These are phyloP conservation scores for Saccharomycopsis microspora DNA, from an alignment of 805 yeast genomes.

Conservation along the genomic window DNA sequence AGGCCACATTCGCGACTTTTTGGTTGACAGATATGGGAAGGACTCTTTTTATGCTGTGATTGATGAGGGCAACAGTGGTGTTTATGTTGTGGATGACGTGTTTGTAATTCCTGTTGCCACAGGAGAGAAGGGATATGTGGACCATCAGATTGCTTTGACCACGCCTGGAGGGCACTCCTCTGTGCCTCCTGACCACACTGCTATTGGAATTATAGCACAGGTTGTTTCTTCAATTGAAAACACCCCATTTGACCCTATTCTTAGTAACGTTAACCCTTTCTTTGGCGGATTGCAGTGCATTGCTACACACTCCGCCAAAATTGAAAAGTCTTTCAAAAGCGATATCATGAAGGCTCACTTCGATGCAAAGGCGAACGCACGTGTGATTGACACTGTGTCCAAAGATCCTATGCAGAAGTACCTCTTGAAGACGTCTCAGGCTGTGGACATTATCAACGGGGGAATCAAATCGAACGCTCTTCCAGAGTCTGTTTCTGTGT, in stretches of 20 bases:
- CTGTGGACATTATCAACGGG: slow-evolving; percentile 55
- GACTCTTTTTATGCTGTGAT: slow-evolving; percentile 50
- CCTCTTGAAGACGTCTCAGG: slow-evolving; percentile 50
- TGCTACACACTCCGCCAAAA: slow-evolving; percentile 36
- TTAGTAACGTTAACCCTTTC: slow-evolving; percentile 49
- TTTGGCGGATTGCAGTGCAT: slow-evolving; percentile 47
- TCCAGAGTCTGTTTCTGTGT: slow-evolving; percentile 48
- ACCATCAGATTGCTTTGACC: slow-evolving; percentile 28
- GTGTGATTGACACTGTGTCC: slow-evolving; percentile 21
- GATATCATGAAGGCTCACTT: slow-evolving; percentile 27
- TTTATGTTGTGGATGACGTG: slow-evolving; percentile 29
- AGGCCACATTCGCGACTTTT: slow-evolving; percentile 29
- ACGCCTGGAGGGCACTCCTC: slow-evolving; percentile 52
- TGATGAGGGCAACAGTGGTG: slow-evolving; percentile 56
- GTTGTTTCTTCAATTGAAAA: slow-evolving; percentile 45
- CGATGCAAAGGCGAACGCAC: slow-evolving; percentile 25
- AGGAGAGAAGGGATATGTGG: slow-evolving; percentile 52
- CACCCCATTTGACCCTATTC: slow-evolving; percentile 36
- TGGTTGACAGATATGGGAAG: slow-evolving; percentile 45
- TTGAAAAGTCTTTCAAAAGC: slow-evolving; percentile 20
- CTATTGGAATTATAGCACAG: slow-evolving; percentile 63
- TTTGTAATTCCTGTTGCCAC: slow-evolving; percentile 44
- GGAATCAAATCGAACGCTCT: slow-evolving; percentile 71
- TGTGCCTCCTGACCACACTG: slow-evolving; percentile 71
- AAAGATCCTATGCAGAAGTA: slow-evolving; percentile 22